phyloP scores from a whole-genome alignment of 257 asterid genomes.

The Ligustrum vulgare region DNA sequence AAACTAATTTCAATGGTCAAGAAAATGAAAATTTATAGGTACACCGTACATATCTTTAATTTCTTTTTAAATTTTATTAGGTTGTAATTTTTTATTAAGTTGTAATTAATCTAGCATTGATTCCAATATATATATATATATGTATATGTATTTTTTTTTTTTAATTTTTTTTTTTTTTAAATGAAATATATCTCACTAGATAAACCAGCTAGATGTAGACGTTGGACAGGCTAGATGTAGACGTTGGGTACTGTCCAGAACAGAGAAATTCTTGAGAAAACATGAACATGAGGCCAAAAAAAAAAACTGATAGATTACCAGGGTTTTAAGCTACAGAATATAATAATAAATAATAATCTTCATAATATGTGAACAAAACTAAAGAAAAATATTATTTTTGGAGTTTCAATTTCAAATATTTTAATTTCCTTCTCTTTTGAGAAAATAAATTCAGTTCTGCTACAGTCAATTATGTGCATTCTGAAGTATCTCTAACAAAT shows the following conservation, averaged over 20 bases:
- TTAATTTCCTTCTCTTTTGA: not conserved
- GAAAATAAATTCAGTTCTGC: not conserved
- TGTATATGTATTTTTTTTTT: too few relatives aligned
- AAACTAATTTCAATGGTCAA: too few relatives aligned
- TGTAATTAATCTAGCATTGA: not conserved
- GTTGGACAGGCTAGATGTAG: constrained; percentile 46
- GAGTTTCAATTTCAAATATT: not conserved
- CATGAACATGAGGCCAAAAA: not conserved
- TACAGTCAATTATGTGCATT: not conserved
- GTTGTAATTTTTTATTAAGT: too few relatives aligned
- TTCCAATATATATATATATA: too few relatives aligned
- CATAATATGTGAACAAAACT: too few relatives aligned
- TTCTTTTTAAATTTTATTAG: too few relatives aligned
- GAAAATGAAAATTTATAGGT: too few relatives aligned
- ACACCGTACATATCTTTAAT: too few relatives aligned
- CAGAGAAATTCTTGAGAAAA: constrained; percentile 12
- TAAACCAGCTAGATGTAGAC: constrained; percentile 36
- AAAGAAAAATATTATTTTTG: too few relatives aligned
- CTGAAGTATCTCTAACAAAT: not conserved
- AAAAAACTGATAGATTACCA: not conserved
- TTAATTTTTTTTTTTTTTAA: too few relatives aligned
- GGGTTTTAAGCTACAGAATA: too few relatives aligned
- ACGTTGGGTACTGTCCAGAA: constrained; percentile 29
- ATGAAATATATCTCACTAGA: not conserved
- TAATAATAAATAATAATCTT: too few relatives aligned